These are phyloP conservation scores for Lathyrus tuberosus DNA, from an alignment of 306 rosid species.

Conservation along the genomic window DNA sequence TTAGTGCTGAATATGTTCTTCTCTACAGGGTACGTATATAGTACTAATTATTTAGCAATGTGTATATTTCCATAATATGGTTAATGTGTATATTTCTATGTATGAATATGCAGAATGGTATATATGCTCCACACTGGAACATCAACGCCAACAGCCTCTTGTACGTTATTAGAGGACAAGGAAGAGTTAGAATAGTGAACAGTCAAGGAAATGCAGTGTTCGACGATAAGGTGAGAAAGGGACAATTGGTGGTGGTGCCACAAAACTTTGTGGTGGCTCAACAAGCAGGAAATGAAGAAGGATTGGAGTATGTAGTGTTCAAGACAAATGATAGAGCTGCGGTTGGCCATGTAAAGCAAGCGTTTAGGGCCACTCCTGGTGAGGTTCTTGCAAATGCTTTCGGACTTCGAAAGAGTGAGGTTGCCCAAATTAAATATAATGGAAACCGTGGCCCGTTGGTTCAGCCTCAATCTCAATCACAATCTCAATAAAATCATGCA, in stretches of 20 bases:
- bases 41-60: neutral
- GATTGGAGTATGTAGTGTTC: constrained; percentile 64
- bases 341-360: constrained; percentile 41
- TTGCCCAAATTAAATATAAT: constrained; percentile 45
- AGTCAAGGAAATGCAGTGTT: constrained; percentile 48
- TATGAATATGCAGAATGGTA: constrained; percentile 47
- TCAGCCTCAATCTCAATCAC: constrained; percentile 37
- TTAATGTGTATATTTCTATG: neutral
- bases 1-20: constrained; percentile 48
- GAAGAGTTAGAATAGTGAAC: constrained; percentile 56
- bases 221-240: constrained; percentile 46
- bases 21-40: constrained; percentile 41
- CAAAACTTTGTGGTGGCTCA: constrained; percentile 59
- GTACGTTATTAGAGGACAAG: constrained; percentile 59
- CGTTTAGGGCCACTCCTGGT: constrained; percentile 45
- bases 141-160: constrained; percentile 50
- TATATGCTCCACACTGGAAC: constrained; percentile 67
- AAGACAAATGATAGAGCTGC: constrained; percentile 60
- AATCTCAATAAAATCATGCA: neutral
- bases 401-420: constrained; percentile 40
- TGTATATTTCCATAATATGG: neutral
- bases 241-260: constrained; percentile 60
- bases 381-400: constrained; percentile 57
- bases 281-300: constrained; percentile 46
- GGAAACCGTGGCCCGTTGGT: constrained; percentile 40